These are phyloP conservation scores for Myxozyma geophila DNA, from an alignment of 805 yeast genomes.

Conservation along the genomic window DNA sequence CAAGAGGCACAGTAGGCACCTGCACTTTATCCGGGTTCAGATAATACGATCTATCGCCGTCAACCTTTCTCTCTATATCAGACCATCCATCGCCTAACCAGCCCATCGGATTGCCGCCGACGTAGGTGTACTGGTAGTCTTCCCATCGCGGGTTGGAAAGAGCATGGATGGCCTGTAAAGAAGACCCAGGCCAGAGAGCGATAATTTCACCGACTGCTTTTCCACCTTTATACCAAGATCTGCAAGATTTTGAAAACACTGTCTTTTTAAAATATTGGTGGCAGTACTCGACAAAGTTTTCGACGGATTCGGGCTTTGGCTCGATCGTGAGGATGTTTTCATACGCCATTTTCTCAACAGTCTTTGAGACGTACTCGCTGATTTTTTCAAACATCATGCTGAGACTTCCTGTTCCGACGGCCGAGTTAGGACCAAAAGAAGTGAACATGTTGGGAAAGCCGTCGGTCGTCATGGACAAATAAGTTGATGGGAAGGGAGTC, in stretches of 20 bases:
- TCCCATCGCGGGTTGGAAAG: slow-evolving; percentile 32
- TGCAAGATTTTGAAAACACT: slow-evolving; percentile 19
- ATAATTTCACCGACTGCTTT: slow-evolving; percentile 14
- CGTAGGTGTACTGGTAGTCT: slow-evolving; percentile 25
- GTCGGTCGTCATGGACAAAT: slow-evolving; percentile 31
- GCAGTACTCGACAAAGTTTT: slow-evolving; percentile 15
- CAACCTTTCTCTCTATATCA: slow-evolving; percentile 4
- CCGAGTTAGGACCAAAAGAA: slow-evolving; percentile 32
- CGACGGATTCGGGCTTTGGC: slow-evolving; percentile 20
- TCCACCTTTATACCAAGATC: slow-evolving; percentile 30
- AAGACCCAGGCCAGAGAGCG: slow-evolving; percentile 35
- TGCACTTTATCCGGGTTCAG: slow-evolving; percentile 13
- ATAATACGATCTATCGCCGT: slow-evolving; percentile 19
- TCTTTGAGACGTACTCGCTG: slow-evolving; percentile 22
- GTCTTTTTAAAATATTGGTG: slow-evolving; percentile 18
- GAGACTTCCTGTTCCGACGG: slow-evolving; percentile 22
- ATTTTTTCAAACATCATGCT: slow-evolving; percentile 24
- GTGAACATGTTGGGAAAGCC: slow-evolving; percentile 35
- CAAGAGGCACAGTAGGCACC: background rate
- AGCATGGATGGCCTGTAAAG: slow-evolving; percentile 20
- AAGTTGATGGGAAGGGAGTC: slow-evolving; percentile 26
- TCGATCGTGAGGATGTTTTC: slow-evolving; percentile 23
- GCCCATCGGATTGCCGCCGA: slow-evolving; percentile 18
- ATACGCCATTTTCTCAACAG: slow-evolving; percentile 21
- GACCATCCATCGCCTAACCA: slow-evolving; percentile 27